These are phyloP conservation scores for Diaporthe destruens DNA, from an alignment of 2,329 filamentous ascomycete genomes.

Conservation along the genomic window DNA sequence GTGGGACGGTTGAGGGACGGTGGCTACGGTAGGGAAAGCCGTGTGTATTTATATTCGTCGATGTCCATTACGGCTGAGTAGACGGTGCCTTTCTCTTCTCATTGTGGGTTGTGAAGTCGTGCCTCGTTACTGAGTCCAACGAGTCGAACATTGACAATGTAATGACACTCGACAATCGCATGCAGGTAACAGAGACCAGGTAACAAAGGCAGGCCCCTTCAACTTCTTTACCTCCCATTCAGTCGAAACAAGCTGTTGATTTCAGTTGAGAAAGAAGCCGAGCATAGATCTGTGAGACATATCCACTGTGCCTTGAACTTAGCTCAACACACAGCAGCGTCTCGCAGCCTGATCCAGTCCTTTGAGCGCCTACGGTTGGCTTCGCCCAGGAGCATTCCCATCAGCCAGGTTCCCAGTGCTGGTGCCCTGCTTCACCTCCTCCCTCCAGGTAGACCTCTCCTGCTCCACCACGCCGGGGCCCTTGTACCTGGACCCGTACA, in stretches of 20 bases:
- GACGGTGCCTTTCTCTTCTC: too few species aligned
- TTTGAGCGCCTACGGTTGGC: not conserved
- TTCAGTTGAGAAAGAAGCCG: not conserved
- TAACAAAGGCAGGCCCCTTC: too few species aligned
- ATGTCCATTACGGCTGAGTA: not conserved
- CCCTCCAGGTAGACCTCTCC: conserved; percentile 10
- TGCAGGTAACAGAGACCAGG: not conserved
- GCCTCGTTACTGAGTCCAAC: not conserved
- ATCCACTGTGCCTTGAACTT: not conserved
- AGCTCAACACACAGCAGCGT: not conserved
- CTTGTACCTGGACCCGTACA: conserved; percentile 14
- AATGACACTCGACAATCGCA: not conserved
- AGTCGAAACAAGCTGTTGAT: not conserved
- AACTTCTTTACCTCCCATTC: not conserved
- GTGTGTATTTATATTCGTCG: not conserved
- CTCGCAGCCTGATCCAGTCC: not conserved
- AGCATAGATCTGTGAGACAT: not conserved
- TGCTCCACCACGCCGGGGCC: conserved; percentile 1
- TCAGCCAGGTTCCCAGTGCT: not conserved
- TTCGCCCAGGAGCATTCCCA: conserved; percentile 20
- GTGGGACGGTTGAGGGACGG: not conserved
- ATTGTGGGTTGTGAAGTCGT: not conserved
- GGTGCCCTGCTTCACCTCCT: conserved; percentile 19
- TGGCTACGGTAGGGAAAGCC: not conserved
- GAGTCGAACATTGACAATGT: not conserved